Evolutionary conservation across 2,329 filamentous ascomycete species (phyloP), one percentile per base, ranked within the genome.

Genomic region (Venturia carpophila): DNA sequence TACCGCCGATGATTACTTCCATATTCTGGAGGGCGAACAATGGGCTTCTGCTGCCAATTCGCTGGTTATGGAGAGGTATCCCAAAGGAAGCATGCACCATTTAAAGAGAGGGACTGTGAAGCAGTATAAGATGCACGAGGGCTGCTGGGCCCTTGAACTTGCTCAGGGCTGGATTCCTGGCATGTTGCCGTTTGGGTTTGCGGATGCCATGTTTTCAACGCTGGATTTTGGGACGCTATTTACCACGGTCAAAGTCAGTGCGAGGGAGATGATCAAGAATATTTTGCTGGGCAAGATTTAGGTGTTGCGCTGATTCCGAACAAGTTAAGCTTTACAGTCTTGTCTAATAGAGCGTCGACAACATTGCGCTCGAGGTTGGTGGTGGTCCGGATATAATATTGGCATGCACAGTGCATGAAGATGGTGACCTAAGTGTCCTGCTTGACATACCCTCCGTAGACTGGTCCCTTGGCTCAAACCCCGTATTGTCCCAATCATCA

Each of bases 1-100:
- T 82, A 93, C 91, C 15, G 91, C 91, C 19, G 90, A 96, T 78
- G 92, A 96, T 81, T 96, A 94, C 82, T 96, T 96, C 82, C 85
- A 92, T 81, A 96, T 96, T 80, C 82, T 96, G 41, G 80, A 81
- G 42, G 92, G 92, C 71, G 85, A 87, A 71, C 87, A 96, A 78
- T 81, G 85, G 71, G 89, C 91, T 69, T 92, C 91, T 80, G 82
- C 49, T n/a, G 47, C 62, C n/a, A 43, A 65, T 84, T 5, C 84
- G 87, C 1, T 88, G 88, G 69, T 74, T 80, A 68, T 90, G 75
- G 81, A 83, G 74, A 79, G 87, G 42, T 93, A 91, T 78, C 81
- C 83, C 0, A 77, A 84, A 64, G 90, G 90, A 45, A 82, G 77
- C 70, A 83, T 91, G 69, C 88, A 94, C 79, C 86, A 90, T 80